A percentile compares a stretch with the other conserved stretches of the same genome.
Conservation (phyloP, 2,329 filamentous ascomycete genomes). For the Colletotrichum truncatum region DNA sequence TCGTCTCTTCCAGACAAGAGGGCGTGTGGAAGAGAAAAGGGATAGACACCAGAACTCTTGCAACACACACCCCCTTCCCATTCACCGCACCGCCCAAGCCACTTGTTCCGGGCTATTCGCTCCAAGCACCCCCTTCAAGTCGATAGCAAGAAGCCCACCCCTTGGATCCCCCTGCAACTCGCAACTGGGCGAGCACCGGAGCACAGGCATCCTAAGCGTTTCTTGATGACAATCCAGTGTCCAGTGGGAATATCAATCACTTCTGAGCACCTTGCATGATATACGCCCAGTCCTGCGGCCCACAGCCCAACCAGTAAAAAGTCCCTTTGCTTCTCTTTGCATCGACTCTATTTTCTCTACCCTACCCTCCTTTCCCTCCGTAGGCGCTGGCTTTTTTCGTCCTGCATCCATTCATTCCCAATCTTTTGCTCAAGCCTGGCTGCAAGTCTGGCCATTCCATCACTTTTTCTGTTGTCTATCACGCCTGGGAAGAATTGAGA, state of each 20-base stretch:
- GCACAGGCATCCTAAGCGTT: slow-evolving; percentile 30
- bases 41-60: slow-evolving; percentile 7
- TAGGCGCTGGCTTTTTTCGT: slow-evolving; percentile 39
- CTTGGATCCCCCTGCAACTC: slow-evolving; percentile 23
- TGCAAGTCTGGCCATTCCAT: slow-evolving; percentile 31
- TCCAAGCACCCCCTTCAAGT: slow-evolving; percentile 22
- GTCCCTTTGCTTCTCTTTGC: slow-evolving; percentile 22
- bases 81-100: slow-evolving; percentile 25
- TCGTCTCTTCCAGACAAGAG: slow-evolving; percentile 14
- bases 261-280: slow-evolving; percentile 33
- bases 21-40: slow-evolving; percentile 13
- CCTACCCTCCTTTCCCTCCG: slow-evolving; percentile 30
- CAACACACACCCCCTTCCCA: slow-evolving; percentile 5
- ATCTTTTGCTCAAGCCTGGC: slow-evolving; percentile 25
- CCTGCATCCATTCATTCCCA: slow-evolving; percentile 37
- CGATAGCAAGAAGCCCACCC: slow-evolving; percentile 7
- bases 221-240: slow-evolving; percentile 18
- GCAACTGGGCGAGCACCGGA: slow-evolving; percentile 26
- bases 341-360: slow-evolving; percentile 30
- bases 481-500: slow-evolving; percentile 4
- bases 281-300: slow-evolving; percentile 31
- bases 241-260: slow-evolving; percentile 28
- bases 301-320: slow-evolving; percentile 29
- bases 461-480: slow-evolving; percentile 23
- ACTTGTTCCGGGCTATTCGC: slow-evolving; percentile 21